phyloP scores from a whole-genome alignment of 2,329 filamentous ascomycete genomes.

The Corniculantispora saksenae region DNA sequence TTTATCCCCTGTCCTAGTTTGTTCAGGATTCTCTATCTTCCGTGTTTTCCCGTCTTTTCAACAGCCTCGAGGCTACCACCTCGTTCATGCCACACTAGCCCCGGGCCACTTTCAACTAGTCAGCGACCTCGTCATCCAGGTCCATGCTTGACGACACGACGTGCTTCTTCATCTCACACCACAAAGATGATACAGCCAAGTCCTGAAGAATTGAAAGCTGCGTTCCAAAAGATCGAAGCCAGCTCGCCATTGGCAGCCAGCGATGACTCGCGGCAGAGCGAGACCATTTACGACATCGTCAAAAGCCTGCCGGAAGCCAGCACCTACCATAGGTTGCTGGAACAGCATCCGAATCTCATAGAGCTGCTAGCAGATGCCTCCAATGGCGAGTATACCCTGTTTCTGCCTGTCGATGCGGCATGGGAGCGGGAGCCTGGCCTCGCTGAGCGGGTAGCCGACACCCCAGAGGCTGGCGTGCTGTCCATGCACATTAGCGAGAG shows the following conservation, averaged over 20 bases:
- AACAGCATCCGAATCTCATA: slow-evolving; percentile 2
- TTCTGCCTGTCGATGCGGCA: neutral
- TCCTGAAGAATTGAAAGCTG: neutral
- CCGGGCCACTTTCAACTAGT: too few species aligned
- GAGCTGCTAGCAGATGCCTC: neutral
- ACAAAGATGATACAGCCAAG: neutral
- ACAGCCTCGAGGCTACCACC: too few species aligned
- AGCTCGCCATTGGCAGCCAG: neutral
- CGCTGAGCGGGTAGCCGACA: neutral
- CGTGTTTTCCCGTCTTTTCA: too few species aligned
- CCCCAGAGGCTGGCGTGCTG: neutral
- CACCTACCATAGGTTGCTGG: neutral
- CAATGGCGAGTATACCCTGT: slow-evolving; percentile 5
- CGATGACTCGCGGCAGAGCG: neutral
- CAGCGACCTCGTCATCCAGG: too few species aligned
- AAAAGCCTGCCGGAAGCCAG: slow-evolving; percentile 1
- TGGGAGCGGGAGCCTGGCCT: neutral
- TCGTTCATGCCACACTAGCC: too few species aligned
- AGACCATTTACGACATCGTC: slow-evolving; percentile 10
- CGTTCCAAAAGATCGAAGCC: neutral
- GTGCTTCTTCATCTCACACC: too few species aligned
- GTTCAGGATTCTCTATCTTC: too few species aligned
- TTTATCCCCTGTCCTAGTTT: too few species aligned
- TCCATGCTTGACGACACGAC: too few species aligned
- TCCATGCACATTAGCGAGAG: slow-evolving; percentile 6